Base-by-base conservation (phyloP, 1,139 yeast genomes). In the Pneumocystis canis region DNA sequence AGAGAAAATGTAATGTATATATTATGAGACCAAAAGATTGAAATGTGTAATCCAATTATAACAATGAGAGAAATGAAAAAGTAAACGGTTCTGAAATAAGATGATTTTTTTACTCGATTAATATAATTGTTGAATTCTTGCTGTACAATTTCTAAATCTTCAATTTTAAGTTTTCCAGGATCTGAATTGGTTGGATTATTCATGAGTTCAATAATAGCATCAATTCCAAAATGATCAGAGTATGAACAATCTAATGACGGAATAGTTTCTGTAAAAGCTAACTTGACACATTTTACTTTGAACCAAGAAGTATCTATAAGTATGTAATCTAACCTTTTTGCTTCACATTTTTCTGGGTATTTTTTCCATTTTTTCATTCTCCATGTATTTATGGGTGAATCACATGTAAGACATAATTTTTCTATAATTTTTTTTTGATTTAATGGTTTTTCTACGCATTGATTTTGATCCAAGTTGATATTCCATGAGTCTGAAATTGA, bases 221-320 rank as follows among this genome's bases (percentile, higher is more conserved):
- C 77, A 70, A 89, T 87, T 0, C 92, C 99, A 78, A 94, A 92
- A 76, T 92, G 98, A 72, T 92, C 99, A 0, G 96, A 89, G 54
- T 47, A 47, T 47, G 54, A 68, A 82, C 85, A 4, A 95, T 86
- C 6, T 87, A 84, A 16, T 82, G 74, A 1, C 78, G 41, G 18
- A n/a, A 47, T 32, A 32, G 60, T 18, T 54, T 63, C 28, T 28
- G 41, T 35, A 39, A 57, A 57, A 40, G 62, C 77, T 0, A 76
- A 76, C 0, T 87, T 84, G 14, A 88, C 76, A 28, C 72, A 71
- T 60, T 88, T 96, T 0, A 89, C 96, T 11, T 78, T 73, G 0
- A 94, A 89, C 28, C 77, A 78, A 0, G 79, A 67, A 0, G 89
- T 85, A 2, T 70, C 71, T 30, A 89, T 76, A 60, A 75, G 76